Percentiles rank a stretch among this genome's conserved stretches.
phyloP scores from a whole-genome alignment of 116 monocot species.

The Thalassia testudinum region DNA sequence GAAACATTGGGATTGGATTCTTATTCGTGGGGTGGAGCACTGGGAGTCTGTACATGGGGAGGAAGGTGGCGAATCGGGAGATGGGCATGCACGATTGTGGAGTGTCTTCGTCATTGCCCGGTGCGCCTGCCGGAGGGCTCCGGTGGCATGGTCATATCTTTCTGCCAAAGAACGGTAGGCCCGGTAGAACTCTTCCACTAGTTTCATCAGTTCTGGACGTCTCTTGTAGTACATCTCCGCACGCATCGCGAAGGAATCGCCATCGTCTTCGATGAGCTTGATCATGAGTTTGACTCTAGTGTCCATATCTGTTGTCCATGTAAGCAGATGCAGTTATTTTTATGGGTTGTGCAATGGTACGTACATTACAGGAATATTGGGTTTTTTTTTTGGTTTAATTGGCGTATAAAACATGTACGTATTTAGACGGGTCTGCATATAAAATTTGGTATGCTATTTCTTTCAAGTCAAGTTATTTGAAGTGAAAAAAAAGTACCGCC shows the following conservation, averaged over 20 bases:
- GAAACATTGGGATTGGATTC: constrained; percentile 4
- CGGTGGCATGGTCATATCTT: constrained; percentile 41
- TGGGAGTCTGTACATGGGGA: constrained; percentile 7
- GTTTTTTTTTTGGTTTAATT: too few relatives aligned
- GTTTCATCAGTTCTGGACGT: constrained; percentile 45
- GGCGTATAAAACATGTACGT: too few relatives aligned
- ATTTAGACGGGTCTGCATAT: too few relatives aligned
- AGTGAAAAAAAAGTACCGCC: too few relatives aligned
- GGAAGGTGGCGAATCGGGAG: neutral
- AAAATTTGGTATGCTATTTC: too few relatives aligned
- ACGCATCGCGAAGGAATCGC: constrained; percentile 52
- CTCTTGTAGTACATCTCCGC: constrained; percentile 68
- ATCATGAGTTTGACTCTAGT: constrained; percentile 42
- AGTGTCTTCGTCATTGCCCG: constrained; percentile 43
- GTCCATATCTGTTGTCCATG: constrained; percentile 37
- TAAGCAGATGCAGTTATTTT: too few relatives aligned
- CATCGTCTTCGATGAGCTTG: constrained; percentile 64
- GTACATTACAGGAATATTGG: too few relatives aligned
- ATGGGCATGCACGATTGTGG: constrained; percentile 20
- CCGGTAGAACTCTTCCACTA: constrained; percentile 54
- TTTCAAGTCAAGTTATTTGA: too few relatives aligned
- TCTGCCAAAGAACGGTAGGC: constrained; percentile 51
- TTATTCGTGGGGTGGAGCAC: constrained; percentile 39
- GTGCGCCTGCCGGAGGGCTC: constrained; percentile 38
- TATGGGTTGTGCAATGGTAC: too few relatives aligned